Conservation (phyloP, 768 basidiomycete species). For the Suillus sp. region DNA sequence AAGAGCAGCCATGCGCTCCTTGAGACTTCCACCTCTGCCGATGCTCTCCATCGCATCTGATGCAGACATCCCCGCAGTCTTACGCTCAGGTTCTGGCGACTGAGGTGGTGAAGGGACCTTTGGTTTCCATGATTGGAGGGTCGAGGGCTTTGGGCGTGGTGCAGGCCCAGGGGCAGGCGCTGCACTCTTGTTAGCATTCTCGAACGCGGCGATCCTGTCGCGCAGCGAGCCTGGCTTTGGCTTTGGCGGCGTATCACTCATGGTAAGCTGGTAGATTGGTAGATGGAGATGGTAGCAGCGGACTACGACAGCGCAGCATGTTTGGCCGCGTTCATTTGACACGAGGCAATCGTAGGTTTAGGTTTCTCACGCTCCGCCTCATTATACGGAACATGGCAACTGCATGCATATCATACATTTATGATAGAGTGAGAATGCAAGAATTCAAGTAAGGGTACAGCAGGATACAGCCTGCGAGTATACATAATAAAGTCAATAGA, state of each 20-base stretch:
- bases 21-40: slow-evolving; percentile 75
- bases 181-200: slow-evolving; percentile 58
- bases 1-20: slow-evolving; percentile 93
- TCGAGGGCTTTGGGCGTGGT: slow-evolving; percentile 67
- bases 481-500: neutral
- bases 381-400: neutral
- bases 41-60: slow-evolving; percentile 90
- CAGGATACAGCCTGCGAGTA: neutral
- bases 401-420: neutral
- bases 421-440: neutral
- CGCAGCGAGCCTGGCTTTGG: slow-evolving; percentile 78
- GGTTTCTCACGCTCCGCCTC: slow-evolving; percentile 1
- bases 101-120: slow-evolving; percentile 50
- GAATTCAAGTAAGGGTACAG: neutral
- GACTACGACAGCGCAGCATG: slow-evolving; percentile 4
- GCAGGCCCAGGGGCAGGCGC: slow-evolving; percentile 36
- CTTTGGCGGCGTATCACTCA: slow-evolving; percentile 65
- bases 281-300: slow-evolving; percentile 19
- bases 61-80: slow-evolving; percentile 63
- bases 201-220: slow-evolving; percentile 89
- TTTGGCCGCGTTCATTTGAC: slow-evolving; percentile 6
- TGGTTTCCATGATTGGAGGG: slow-evolving; percentile 70
- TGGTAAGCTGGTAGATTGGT: slow-evolving; percentile 24
- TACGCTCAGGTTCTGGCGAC: slow-evolving; percentile 30
- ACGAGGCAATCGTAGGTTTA: neutral